A percentile compares a stretch with the other conserved stretches of the same genome.
Conservation (phyloP, 2,329 filamentous ascomycete genomes). For the Neonectria neomacrospora region DNA sequence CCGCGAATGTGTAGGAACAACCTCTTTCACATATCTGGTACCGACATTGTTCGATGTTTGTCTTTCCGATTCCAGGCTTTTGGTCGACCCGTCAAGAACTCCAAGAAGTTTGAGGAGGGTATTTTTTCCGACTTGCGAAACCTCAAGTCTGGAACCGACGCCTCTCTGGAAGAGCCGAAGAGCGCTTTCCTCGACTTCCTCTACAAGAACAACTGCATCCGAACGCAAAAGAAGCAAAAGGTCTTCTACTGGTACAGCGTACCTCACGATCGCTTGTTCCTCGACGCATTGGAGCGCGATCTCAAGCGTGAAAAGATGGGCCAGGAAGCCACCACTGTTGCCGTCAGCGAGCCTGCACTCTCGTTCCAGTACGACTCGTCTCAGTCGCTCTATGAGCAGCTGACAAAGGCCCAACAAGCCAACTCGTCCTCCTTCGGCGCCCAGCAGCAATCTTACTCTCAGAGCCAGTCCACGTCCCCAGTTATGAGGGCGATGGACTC, state of each 20-base stretch:
- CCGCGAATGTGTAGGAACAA: constrained; percentile 69
- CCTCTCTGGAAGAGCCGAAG: constrained; percentile 97
- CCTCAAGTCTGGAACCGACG: constrained; percentile 97
- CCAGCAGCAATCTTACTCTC: constrained; percentile 73
- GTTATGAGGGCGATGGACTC: constrained; percentile 91
- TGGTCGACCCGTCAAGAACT: constrained; percentile 97
- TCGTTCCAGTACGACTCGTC: constrained; percentile 99
- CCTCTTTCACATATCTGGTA: constrained; percentile 98
- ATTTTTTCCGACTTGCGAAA: constrained; percentile 99
- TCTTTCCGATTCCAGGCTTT: constrained; percentile 99
- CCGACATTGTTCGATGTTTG: constrained; percentile 97
- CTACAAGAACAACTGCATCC: constrained; percentile 99
- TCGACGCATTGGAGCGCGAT: constrained; percentile 96
- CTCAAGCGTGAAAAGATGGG: constrained; percentile 99
- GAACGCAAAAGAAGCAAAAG: constrained; percentile 99
- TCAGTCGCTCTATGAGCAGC: constrained; percentile 98
- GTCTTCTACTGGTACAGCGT: constrained; percentile 99
- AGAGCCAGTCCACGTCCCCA: constrained; percentile 86
- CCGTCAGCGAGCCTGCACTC: constrained; percentile 94
- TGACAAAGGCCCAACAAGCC: constrained; percentile 98
- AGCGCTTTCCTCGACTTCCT: constrained; percentile 98
- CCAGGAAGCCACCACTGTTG: constrained; percentile 96
- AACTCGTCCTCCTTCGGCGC: constrained; percentile 97
- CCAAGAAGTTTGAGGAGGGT: constrained; percentile 99
- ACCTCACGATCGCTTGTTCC: constrained; percentile 94